Evolutionary conservation across 495 filamentous ascomycete species (phyloP).

Genomic region (Penicillium paxilli): DNA sequence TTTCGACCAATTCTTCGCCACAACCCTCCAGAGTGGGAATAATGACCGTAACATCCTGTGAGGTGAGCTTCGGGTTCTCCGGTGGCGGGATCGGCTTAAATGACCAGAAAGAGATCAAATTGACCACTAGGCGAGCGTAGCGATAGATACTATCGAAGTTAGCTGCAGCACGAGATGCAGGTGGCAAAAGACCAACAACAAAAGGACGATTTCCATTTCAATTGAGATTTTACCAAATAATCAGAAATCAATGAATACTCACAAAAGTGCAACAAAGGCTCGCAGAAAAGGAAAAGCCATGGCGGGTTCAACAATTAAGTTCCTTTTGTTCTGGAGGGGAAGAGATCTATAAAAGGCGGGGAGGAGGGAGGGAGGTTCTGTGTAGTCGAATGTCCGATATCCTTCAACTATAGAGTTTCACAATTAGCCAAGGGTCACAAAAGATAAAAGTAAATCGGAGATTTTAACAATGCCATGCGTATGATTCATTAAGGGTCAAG

Average conservation of each 20-base stretch:
- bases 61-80: conserved; percentile 61
- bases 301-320: conserved; percentile 6
- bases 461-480: too few species aligned
- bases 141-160: conserved; percentile 51
- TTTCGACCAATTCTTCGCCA: conserved; percentile 58
- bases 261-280: conserved; percentile 50
- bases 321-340: background rate
- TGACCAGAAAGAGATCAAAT: conserved; percentile 63
- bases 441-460: too few species aligned
- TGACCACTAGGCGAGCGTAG: conserved; percentile 66
- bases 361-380: background rate
- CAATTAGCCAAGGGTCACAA: background rate
- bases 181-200: background rate
- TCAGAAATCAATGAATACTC: conserved; percentile 20
- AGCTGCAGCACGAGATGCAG: conserved; percentile 10
- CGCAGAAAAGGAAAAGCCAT: conserved; percentile 50
- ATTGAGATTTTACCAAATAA: too few species aligned
- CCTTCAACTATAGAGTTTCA: background rate
- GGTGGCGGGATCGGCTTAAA: conserved; percentile 64
- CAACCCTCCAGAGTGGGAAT: conserved; percentile 68
- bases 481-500: background rate
- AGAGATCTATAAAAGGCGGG: too few species aligned
- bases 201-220: background rate
- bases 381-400: background rate
- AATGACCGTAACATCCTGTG: conserved; percentile 72